Evolutionary conservation across 1,139 yeast species (phyloP).

Genomic region (Candida sojae): DNA sequence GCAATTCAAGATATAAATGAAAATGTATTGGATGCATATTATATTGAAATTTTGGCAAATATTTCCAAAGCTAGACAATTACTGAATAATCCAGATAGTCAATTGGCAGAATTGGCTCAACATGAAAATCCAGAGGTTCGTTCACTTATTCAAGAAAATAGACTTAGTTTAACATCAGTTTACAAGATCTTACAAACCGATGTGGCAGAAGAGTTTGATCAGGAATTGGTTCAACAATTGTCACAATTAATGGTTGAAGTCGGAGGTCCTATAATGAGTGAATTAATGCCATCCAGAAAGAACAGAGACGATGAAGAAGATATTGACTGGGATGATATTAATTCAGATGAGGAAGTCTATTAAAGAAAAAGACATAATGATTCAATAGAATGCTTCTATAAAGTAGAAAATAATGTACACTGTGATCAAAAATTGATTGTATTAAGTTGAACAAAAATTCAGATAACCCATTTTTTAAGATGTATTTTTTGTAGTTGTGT

Average conservation of each 20-base stretch:
- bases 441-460: no score
- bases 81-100: conserved; percentile 51
- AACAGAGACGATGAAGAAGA: conserved; percentile 37
- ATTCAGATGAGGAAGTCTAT: conserved; percentile 22
- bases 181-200: conserved; percentile 48
- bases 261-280: conserved; percentile 59
- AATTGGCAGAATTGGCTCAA: conserved; percentile 26
- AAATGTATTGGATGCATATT: conserved; percentile 74
- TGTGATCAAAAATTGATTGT: no score
- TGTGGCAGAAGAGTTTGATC: conserved; percentile 50
- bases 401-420: no score
- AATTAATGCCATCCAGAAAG: conserved; percentile 44
- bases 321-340: conserved; percentile 49
- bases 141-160: conserved; percentile 44
- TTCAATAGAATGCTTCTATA: no score
- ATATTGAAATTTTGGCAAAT: conserved; percentile 78
- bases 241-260: conserved; percentile 49
- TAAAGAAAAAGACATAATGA: background rate
- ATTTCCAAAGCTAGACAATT: conserved; percentile 56
- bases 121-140: conserved; percentile 29
- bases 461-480: no score
- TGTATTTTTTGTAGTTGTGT: no score
- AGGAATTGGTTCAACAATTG: conserved; percentile 57
- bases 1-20: conserved; percentile 78
- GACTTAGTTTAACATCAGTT: conserved; percentile 58